Evolutionary conservation across 495 filamentous ascomycete species (phyloP).

Genomic region (Xylaria intraflava): DNA sequence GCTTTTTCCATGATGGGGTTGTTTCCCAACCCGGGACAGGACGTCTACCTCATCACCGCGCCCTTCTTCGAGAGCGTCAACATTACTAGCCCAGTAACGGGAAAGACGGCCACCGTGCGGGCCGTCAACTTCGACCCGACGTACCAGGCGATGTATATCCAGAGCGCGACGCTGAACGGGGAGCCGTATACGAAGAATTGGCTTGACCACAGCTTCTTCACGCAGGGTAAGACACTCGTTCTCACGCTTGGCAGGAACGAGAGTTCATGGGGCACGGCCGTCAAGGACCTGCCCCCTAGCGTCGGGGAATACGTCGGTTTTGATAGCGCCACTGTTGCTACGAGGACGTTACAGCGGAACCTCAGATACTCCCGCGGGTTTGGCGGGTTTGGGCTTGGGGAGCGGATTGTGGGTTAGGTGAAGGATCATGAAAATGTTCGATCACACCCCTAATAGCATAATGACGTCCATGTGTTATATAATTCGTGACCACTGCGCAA

Average conservation of each 20-base stretch:
- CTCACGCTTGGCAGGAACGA: constrained; percentile 58
- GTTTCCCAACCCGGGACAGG: constrained; percentile 67
- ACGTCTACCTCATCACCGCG: constrained; percentile 66
- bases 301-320: constrained; percentile 30
- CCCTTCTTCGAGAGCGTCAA: constrained; percentile 61
- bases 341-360: constrained; percentile 4
- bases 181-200: constrained; percentile 59
- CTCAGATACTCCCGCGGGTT: constrained; percentile 15
- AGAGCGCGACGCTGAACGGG: constrained; percentile 64
- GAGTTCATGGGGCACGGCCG: constrained; percentile 60
- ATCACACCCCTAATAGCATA: background rate
- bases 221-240: constrained; percentile 61
- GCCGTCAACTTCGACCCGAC: constrained; percentile 57
- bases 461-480: background rate
- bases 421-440: background rate
- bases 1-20: constrained; percentile 67
- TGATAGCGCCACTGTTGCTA: constrained; percentile 14
- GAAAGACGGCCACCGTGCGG: constrained; percentile 53
- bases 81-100: constrained; percentile 54
- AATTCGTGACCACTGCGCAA: no score
- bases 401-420: background rate
- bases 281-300: constrained; percentile 60
- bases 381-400: constrained; percentile 4
- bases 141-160: constrained; percentile 60
- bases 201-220: constrained; percentile 70